Conservation (phyloP, 169 alveolate genomes). For the Eimeria zaria region DNA sequence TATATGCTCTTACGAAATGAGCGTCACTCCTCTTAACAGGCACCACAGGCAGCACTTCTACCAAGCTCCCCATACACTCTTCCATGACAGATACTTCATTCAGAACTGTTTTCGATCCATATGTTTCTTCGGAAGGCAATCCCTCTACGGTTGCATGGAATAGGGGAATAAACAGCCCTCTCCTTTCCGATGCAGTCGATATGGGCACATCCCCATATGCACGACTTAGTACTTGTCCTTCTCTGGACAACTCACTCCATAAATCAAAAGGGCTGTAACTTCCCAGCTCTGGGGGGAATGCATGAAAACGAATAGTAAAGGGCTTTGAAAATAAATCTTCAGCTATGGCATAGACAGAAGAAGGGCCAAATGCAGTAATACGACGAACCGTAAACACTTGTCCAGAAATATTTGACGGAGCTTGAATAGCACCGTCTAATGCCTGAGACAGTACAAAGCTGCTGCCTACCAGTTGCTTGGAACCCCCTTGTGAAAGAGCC, state of each 20-base stretch:
- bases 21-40: background rate
- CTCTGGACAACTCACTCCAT: background rate
- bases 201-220: background rate
- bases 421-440: background rate
- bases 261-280: background rate
- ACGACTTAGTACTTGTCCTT: background rate
- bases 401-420: background rate
- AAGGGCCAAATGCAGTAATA: background rate
- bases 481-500: background rate
- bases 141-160: background rate
- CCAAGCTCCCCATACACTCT: background rate
- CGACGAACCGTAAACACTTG: background rate
- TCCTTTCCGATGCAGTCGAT: background rate
- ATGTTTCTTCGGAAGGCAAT: background rate
- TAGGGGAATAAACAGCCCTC: background rate
- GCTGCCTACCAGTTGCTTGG: background rate
- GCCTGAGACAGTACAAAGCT: background rate
- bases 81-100: background rate
- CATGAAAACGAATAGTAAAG: background rate
- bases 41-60: background rate
- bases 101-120: background rate
- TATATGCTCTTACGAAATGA: background rate
- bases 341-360: background rate
- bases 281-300: background rate
- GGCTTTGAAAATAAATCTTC: too few relatives aligned